phyloP scores from a whole-genome alignment of 768 basidiomycete genomes.

The Ramaria rubella region DNA sequence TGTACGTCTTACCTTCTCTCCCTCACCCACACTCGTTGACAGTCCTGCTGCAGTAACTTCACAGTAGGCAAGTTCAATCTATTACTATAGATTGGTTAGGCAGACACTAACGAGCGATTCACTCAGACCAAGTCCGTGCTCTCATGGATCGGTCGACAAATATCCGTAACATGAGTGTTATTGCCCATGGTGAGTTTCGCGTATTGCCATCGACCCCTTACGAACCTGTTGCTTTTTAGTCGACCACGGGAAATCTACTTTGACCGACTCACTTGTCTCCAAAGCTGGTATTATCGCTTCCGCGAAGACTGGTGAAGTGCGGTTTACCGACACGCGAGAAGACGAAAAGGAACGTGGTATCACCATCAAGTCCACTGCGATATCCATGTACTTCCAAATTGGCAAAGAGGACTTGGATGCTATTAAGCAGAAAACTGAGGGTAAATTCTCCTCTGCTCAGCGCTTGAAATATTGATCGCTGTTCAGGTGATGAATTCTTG shows the following conservation, averaged over 20 bases:
- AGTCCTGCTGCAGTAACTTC: slow-evolving; percentile 59
- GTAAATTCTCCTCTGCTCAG: slow-evolving; percentile 35
- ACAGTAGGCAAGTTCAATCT: slow-evolving; percentile 60
- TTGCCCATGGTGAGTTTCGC: slow-evolving; percentile 67
- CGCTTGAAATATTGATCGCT: slow-evolving; percentile 10
- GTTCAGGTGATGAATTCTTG: slow-evolving; percentile 86
- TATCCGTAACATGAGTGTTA: slow-evolving; percentile 93
- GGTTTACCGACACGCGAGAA: slow-evolving; percentile 94
- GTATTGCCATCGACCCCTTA: slow-evolving; percentile 13
- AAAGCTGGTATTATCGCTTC: slow-evolving; percentile 99
- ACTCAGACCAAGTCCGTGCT: slow-evolving; percentile 72
- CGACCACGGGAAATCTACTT: slow-evolving; percentile 99
- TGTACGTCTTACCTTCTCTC: slow-evolving; percentile 47
- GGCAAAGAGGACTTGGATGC: slow-evolving; percentile 77
- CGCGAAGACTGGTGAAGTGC: slow-evolving; percentile 91
- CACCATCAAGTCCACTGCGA: slow-evolving; percentile 99
- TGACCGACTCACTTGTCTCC: slow-evolving; percentile 97
- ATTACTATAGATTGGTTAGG: neutral
- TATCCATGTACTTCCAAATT: slow-evolving; percentile 99
- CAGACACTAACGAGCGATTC: slow-evolving; percentile 13
- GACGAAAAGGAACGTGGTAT: slow-evolving; percentile 99
- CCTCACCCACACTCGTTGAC: slow-evolving; percentile 27
- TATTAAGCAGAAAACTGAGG: slow-evolving; percentile 92
- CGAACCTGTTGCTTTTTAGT: slow-evolving; percentile 40
- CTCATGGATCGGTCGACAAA: slow-evolving; percentile 90